These are phyloP conservation scores for Colletotrichum cereale DNA, from an alignment of 2,329 filamentous ascomycete species.

Conservation along the genomic window DNA sequence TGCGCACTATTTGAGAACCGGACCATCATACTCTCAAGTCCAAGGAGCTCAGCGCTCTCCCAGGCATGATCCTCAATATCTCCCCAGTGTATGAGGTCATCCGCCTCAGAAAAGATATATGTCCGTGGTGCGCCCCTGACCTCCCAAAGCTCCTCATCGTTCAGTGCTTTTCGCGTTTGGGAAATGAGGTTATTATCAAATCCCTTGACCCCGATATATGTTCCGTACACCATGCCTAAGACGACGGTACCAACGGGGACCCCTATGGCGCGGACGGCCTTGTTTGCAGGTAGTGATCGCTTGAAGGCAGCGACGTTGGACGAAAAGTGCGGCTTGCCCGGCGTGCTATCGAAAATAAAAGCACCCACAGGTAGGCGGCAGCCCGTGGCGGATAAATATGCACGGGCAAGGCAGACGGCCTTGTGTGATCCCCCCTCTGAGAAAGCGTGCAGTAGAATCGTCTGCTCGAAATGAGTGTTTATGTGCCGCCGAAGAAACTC, in stretches of 20 bases:
- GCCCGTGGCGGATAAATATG: neutral
- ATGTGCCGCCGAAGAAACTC: neutral
- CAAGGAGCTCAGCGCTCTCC: neutral
- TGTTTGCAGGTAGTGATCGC: slow-evolving; percentile 5
- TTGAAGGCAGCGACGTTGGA: slow-evolving; percentile 20
- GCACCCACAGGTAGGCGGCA: slow-evolving; percentile 2
- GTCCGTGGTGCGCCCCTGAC: neutral
- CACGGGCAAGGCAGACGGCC: slow-evolving; percentile 12
- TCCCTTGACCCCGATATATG: neutral
- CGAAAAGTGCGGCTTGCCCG: slow-evolving; percentile 12
- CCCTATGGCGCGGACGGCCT: slow-evolving; percentile 2
- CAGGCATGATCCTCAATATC: neutral
- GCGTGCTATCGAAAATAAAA: slow-evolving; percentile 15
- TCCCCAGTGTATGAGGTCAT: neutral
- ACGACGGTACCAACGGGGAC: neutral
- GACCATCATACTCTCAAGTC: neutral
- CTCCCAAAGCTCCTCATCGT: slow-evolving; percentile 2
- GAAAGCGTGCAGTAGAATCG: slow-evolving; percentile 10
- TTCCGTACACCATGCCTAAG: slow-evolving; percentile 3
- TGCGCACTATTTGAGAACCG: slow-evolving; percentile 2
- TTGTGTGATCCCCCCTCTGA: slow-evolving; percentile 15
- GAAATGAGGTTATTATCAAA: slow-evolving; percentile 13
- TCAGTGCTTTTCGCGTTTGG: neutral
- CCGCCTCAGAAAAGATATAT: slow-evolving; percentile 4
- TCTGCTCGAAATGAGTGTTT: neutral